These are phyloP conservation scores for Lentinula detonsa DNA, from an alignment of 768 basidiomycete genomes.

Conservation along the genomic window DNA sequence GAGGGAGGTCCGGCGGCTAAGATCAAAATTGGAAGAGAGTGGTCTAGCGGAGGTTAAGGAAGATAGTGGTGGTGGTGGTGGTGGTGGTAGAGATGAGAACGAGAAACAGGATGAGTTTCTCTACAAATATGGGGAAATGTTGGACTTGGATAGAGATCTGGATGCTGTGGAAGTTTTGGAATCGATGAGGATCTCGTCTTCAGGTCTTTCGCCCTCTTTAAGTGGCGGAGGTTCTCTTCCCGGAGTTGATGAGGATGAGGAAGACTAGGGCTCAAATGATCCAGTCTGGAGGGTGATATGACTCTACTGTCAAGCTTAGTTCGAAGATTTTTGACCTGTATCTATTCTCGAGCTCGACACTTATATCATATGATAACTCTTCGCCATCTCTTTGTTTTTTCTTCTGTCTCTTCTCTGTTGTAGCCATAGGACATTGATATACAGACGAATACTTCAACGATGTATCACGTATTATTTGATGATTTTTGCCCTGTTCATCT, in stretches of 20 bases:
- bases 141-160: constrained; percentile 3
- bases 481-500: too few relatives aligned
- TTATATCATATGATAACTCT: too few relatives aligned
- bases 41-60: constrained; percentile 24
- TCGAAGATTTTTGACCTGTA: too few relatives aligned
- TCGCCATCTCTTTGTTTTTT: background rate
- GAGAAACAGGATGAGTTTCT: constrained; percentile 12
- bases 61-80: constrained; percentile 25
- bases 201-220: background rate
- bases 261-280: background rate
- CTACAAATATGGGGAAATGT: background rate
- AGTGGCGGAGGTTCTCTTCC: background rate
- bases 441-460: background rate
- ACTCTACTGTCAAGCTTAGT: background rate
- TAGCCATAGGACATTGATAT: background rate
- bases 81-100: constrained; percentile 52
- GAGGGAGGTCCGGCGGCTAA: constrained; percentile 57
- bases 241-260: constrained; percentile 1
- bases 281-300: background rate
- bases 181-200: background rate
- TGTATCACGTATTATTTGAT: too few relatives aligned
- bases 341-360: too few relatives aligned
- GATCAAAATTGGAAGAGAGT: constrained; percentile 26
- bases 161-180: constrained; percentile 4
- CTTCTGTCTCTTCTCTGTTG: background rate